Conservation (phyloP, 176 grass and related monocot genomes). For the Ensete glaucum region DNA sequence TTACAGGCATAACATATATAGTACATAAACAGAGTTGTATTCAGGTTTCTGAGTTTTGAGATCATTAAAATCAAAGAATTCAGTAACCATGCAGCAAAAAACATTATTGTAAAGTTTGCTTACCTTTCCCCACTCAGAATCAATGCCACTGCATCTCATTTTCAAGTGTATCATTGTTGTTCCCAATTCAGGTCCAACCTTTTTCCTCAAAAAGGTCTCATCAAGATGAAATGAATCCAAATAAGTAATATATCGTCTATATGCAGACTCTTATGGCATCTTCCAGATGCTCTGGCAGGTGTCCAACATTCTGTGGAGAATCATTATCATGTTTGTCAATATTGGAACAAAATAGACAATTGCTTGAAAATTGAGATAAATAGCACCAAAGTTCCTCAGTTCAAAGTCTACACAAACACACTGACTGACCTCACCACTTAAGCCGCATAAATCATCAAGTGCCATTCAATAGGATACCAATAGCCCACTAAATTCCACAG, state of each 20-base stretch:
- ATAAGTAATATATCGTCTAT: slow-evolving; percentile 64
- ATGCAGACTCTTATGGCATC: slow-evolving; percentile 76
- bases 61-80: no score
- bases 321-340: slow-evolving; percentile 9
- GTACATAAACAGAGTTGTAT: no score
- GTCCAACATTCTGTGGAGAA: slow-evolving; percentile 56
- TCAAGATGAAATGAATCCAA: slow-evolving; percentile 74
- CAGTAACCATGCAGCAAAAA: background rate
- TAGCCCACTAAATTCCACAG: slow-evolving; percentile 67
- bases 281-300: slow-evolving; percentile 70
- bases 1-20: no score
- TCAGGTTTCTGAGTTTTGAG: no score
- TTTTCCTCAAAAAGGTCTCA: slow-evolving; percentile 66
- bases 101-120: slow-evolving; percentile 1
- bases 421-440: slow-evolving; percentile 63
- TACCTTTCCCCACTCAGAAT: slow-evolving; percentile 90
- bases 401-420: slow-evolving; percentile 20
- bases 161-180: slow-evolving; percentile 98
- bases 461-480: slow-evolving; percentile 74
- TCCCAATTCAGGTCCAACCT: slow-evolving; percentile 82
- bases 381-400: background rate
- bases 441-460: slow-evolving; percentile 74
- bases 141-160: slow-evolving; percentile 91
- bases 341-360: background rate
- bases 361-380: background rate